phyloP scores from a whole-genome alignment of 1,284 basidiomycete species.

The Gymnopus androsaceus region DNA sequence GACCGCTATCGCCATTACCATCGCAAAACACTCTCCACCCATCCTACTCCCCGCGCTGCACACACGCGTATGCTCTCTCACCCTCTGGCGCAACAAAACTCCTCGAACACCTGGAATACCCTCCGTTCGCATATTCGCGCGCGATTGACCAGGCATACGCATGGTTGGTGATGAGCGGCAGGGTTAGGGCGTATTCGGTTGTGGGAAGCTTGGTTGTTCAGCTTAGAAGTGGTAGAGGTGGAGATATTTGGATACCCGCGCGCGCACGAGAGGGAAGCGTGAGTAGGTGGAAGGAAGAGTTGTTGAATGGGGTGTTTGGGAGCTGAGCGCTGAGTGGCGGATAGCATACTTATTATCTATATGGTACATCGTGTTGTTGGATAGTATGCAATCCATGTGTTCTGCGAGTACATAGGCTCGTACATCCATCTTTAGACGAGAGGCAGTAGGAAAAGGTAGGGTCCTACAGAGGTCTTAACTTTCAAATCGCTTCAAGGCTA shows the following conservation, averaged over 20 bases:
- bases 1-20: neutral
- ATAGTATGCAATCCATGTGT: too few species aligned
- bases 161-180: constrained; percentile 62
- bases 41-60: constrained; percentile 65
- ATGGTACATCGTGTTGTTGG: too few species aligned
- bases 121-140: constrained; percentile 75
- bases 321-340: too few species aligned
- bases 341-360: too few species aligned
- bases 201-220: constrained; percentile 68
- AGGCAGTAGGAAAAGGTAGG: too few species aligned
- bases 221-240: constrained; percentile 50
- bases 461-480: too few species aligned
- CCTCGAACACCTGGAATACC: constrained; percentile 53
- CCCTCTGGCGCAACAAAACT: constrained; percentile 54
- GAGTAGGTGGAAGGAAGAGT: constrained; percentile 54
- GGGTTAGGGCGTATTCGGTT: constrained; percentile 59
- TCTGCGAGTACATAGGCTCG: too few species aligned
- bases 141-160: constrained; percentile 74
- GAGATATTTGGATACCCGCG: too few species aligned
- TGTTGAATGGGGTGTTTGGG: constrained; percentile 54
- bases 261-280: constrained; percentile 32
- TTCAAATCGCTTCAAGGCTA: too few species aligned
- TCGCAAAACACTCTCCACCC: constrained; percentile 44
- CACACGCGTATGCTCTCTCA: constrained; percentile 67
- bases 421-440: too few species aligned